These are phyloP conservation scores for Omphalotus guepiniiformis DNA, from an alignment of 768 basidiomycete genomes.

Conservation along the genomic window DNA sequence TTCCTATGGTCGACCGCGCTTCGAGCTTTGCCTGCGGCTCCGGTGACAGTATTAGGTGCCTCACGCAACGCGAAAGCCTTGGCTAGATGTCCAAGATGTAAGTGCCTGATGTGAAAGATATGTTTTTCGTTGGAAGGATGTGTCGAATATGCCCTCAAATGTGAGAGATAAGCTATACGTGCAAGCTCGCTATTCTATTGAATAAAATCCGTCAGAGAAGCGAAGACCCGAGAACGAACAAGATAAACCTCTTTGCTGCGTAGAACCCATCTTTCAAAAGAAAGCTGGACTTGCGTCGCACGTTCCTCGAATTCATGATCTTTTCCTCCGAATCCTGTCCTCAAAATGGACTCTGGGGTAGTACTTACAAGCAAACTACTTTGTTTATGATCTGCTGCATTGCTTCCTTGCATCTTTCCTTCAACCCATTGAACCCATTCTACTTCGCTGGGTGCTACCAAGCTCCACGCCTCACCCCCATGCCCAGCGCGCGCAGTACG, in stretches of 20 bases:
- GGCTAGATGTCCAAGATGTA: constrained; percentile 92
- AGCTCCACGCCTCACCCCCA: constrained; percentile 93
- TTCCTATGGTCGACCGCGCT: constrained; percentile 17
- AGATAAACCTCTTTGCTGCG: constrained; percentile 65
- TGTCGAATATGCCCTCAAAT: constrained; percentile 95
- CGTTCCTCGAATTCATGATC: constrained; percentile 78
- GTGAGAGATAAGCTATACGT: constrained; percentile 83
- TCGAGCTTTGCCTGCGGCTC: constrained; percentile 15
- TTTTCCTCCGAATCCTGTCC: constrained; percentile 77
- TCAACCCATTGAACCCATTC: constrained; percentile 93
- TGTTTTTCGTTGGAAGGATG: constrained; percentile 95
- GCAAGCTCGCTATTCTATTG: constrained; percentile 72
- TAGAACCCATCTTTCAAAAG: constrained; percentile 93
- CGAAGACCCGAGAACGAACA: constrained; percentile 18
- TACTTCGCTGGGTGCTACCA: constrained; percentile 81
- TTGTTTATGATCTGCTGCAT: constrained; percentile 23
- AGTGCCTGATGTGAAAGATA: constrained; percentile 91
- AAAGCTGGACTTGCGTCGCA: constrained; percentile 93
- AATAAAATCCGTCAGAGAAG: constrained; percentile 10
- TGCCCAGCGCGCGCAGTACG: constrained; percentile 95
- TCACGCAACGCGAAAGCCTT: constrained; percentile 91
- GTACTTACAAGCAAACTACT: constrained; percentile 54
- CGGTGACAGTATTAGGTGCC: constrained; percentile 57
- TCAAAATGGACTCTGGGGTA: constrained; percentile 6
- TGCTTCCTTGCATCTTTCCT: constrained; percentile 65